These are phyloP conservation scores for Penicillium sp. DNA, from an alignment of 2,329 filamentous ascomycete species.

Conservation along the genomic window DNA sequence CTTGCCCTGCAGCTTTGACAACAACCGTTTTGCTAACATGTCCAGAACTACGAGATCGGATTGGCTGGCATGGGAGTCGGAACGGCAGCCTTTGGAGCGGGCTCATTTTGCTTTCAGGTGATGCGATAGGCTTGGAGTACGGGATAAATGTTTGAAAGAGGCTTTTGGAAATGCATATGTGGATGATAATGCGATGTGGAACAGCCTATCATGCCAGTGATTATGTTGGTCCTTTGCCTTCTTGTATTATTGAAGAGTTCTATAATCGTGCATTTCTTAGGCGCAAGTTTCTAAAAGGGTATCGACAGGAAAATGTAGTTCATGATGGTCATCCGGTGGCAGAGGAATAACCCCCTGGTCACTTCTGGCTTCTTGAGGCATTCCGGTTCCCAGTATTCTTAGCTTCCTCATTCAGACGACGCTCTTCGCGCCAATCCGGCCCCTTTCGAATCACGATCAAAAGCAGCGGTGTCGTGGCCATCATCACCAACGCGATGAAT, in stretches of 20 bases:
- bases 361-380: background rate
- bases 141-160: background rate
- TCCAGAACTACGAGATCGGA: conserved; percentile 89
- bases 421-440: conserved; percentile 44
- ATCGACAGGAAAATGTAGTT: background rate
- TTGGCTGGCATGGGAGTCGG: conserved; percentile 93
- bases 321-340: background rate
- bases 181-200: background rate
- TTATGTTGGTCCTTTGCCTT: background rate
- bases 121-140: conserved; percentile 1
- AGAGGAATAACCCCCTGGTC: background rate
- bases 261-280: background rate
- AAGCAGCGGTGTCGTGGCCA: conserved; percentile 41
- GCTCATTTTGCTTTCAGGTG: conserved; percentile 59
- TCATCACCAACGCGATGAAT: conserved; percentile 43
- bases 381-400: conserved; percentile 8
- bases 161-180: background rate
- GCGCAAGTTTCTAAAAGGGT: background rate
- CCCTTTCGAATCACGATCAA: conserved; percentile 41
- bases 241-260: background rate
- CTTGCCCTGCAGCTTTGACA: background rate
- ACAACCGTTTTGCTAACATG: conserved; percentile 10
- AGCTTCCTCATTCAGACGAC: conserved; percentile 30
- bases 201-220: background rate
- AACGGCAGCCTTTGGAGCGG: conserved; percentile 65